Evolutionary conservation across 83 land plant genomes (phyloP).

Genomic region (Thuja plicata): DNA sequence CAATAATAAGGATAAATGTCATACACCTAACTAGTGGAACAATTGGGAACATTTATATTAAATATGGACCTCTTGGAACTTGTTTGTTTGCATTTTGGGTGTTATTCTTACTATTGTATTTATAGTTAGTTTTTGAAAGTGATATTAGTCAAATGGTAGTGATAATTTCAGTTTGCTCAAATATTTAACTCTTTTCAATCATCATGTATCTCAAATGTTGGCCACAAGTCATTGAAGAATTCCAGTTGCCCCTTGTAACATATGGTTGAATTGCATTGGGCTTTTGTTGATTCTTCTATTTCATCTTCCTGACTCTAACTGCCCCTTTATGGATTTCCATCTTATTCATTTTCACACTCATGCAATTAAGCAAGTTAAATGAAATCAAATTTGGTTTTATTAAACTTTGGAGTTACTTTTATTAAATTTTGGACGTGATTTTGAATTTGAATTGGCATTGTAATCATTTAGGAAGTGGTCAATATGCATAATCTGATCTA

Average conservation of each 20-base stretch:
- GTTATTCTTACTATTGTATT: no score
- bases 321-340: background rate
- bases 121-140: no score
- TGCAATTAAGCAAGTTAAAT: background rate
- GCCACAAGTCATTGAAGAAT: background rate
- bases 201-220: background rate
- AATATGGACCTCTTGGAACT: no score
- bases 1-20: background rate
- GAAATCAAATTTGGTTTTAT: background rate
- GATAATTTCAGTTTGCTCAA: no score
- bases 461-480: no score
- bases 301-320: background rate
- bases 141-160: no score
- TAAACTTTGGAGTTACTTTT: background rate
- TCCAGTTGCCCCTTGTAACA: background rate
- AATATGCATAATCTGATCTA: no score
- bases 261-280: background rate
- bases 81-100: no score
- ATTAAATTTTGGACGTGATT: background rate
- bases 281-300: background rate
- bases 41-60: background rate
- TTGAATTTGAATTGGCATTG: background rate
- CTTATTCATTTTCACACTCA: background rate
- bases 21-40: background rate
- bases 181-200: no score